Conservation (phyloP, 805 yeast species). For the Starmerella riodocensis region DNA sequence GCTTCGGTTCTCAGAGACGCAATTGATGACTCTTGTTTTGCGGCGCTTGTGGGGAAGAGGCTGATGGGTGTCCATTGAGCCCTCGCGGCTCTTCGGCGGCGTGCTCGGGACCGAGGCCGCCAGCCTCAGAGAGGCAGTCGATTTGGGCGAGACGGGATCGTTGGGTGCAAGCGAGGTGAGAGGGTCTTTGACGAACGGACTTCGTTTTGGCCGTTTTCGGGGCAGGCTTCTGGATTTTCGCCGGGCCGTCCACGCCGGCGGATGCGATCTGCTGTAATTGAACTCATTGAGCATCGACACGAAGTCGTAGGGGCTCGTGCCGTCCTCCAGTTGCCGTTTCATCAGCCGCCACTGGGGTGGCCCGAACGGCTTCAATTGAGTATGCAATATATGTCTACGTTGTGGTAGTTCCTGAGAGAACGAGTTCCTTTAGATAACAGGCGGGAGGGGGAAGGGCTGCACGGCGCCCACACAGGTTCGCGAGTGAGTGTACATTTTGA, state of each 20-base stretch:
- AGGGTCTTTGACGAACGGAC: slow-evolving; percentile 1
- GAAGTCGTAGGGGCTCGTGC: slow-evolving; percentile 2
- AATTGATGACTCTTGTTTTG: slow-evolving; percentile 1
- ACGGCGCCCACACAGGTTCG: no score
- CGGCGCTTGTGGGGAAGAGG: background rate
- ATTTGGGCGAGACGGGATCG: background rate
- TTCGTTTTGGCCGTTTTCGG: background rate
- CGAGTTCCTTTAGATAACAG: no score
- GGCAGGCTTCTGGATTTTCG: background rate
- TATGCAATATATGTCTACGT: no score
- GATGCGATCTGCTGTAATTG: background rate
- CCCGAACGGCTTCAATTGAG: no score
- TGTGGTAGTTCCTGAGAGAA: no score
- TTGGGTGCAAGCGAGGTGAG: background rate
- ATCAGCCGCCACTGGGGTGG: no score
- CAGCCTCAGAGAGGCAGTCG: background rate
- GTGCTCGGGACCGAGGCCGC: background rate
- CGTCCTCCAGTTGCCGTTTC: background rate
- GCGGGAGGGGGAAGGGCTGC: no score
- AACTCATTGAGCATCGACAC: slow-evolving; percentile 5
- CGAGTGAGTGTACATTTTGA: no score
- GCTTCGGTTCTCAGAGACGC: background rate
- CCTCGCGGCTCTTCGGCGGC: background rate
- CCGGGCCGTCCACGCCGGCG: background rate
- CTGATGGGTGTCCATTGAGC: background rate